A percentile compares a stretch with the other conserved stretches of the same genome.
phyloP scores from a whole-genome alignment of 202 grass and related monocot species.

The Schoenoplectus tabernaemontani region DNA sequence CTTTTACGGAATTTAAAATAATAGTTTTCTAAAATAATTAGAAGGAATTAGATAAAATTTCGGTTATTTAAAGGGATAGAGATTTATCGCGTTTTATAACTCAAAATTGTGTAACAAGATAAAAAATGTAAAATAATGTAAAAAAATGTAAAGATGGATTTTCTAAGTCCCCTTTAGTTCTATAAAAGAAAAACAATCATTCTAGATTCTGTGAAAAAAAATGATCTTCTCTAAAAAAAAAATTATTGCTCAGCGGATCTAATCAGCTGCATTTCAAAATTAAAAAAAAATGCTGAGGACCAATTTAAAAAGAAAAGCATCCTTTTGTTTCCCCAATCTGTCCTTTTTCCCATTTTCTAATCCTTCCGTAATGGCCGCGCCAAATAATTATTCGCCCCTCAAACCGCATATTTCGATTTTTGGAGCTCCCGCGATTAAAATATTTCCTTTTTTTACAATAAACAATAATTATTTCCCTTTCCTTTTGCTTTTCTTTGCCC shows the following conservation, averaged over 20 bases:
- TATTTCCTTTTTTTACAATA: slow-evolving; percentile 34
- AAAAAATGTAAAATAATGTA: no score
- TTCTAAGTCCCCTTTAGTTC: no score
- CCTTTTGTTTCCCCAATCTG: slow-evolving; percentile 14
- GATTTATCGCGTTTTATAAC: no score
- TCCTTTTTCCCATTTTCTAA: slow-evolving; percentile 18
- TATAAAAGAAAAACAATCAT: no score
- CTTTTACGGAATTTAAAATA: no score
- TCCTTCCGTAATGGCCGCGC: slow-evolving; percentile 24
- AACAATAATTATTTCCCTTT: slow-evolving; percentile 34
- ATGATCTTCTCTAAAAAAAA: no score
- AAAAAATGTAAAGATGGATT: no score
- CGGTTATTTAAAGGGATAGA: no score
- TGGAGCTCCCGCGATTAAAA: slow-evolving; percentile 31
- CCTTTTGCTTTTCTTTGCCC: slow-evolving; percentile 38
- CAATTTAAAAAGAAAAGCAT: slow-evolving; percentile 17
- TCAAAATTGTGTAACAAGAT: no score
- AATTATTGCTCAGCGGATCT: slow-evolving; percentile 17
- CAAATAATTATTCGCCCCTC: slow-evolving; percentile 16
- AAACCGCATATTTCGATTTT: slow-evolving; percentile 46
- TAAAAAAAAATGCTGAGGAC: slow-evolving; percentile 6
- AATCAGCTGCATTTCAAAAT: slow-evolving; percentile 7
- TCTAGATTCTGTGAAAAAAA: no score
- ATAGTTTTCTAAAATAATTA: no score
- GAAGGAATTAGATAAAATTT: no score